Evolutionary conservation across 768 basidiomycete genomes (phyloP).

Genomic region (Rhizopogon sp.): DNA sequence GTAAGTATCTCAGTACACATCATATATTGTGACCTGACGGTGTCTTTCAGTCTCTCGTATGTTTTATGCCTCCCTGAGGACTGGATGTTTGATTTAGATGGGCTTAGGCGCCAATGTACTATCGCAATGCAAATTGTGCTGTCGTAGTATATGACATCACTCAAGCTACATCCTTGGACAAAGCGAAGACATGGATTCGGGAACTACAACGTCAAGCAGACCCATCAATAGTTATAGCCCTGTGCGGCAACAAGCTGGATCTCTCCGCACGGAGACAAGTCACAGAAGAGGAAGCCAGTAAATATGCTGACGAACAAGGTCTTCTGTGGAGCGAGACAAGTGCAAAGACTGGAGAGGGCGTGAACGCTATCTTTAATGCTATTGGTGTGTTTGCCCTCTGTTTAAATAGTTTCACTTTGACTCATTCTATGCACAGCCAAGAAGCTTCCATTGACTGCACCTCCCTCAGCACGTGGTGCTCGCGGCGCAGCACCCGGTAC

Average conservation of each 20-base stretch:
- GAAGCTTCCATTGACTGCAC: constrained; percentile 81
- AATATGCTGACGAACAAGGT: constrained; percentile 90
- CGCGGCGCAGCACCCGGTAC: constrained; percentile 46
- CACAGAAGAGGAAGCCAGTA: constrained; percentile 82
- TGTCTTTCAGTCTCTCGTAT: constrained; percentile 38
- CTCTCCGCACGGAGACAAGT: constrained; percentile 81
- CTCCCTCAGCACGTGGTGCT: constrained; percentile 52
- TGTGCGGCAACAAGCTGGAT: constrained; percentile 96
- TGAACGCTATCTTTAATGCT: constrained; percentile 78
- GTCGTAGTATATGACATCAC: constrained; percentile 98
- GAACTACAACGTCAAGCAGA: constrained; percentile 98
- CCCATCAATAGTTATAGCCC: constrained; percentile 91
- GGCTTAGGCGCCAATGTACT: constrained; percentile 88
- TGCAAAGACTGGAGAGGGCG: constrained; percentile 86
- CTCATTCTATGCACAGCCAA: constrained; percentile 48
- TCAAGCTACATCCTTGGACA: constrained; percentile 84
- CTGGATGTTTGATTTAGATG: constrained; percentile 5
- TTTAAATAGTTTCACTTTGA: background rate
- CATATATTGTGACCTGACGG: constrained; percentile 1
- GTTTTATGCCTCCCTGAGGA: constrained; percentile 14
- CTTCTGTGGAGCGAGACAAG: constrained; percentile 91
- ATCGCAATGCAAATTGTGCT: constrained; percentile 90
- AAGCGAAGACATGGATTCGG: constrained; percentile 93
- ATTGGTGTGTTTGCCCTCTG: constrained; percentile 55
- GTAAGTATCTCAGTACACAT: constrained; percentile 28